A percentile compares a stretch with the other conserved stretches of the same genome.
Evolutionary conservation across 768 basidiomycete species (phyloP).

Genomic region (Lentinula sp.): DNA sequence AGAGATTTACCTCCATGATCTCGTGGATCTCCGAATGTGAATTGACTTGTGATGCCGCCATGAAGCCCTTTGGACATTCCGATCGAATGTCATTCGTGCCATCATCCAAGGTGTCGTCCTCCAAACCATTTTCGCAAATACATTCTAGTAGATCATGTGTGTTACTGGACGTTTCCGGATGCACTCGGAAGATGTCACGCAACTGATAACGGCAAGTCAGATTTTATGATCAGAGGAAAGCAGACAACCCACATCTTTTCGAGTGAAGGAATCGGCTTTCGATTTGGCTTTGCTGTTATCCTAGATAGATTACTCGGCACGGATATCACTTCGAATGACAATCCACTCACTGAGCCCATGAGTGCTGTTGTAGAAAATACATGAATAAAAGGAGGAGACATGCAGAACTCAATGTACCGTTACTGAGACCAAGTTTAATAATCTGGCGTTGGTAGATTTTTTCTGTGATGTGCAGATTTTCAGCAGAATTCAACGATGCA

Average conservation of each 20-base stretch:
- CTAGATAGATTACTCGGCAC: conserved; percentile 8
- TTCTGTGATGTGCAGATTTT: conserved; percentile 37
- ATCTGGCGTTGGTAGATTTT: conserved; percentile 94
- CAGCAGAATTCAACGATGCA: neutral
- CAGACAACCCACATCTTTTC: conserved; percentile 62
- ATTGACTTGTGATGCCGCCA: conserved; percentile 60
- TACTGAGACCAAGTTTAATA: conserved; percentile 86
- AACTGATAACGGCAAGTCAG: conserved; percentile 42
- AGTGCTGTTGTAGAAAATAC: conserved; percentile 37
- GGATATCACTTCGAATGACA: neutral
- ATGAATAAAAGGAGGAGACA: neutral
- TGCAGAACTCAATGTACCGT: conserved; percentile 41
- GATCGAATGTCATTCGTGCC: conserved; percentile 16
- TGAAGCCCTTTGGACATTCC: conserved; percentile 42
- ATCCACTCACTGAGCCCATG: conserved; percentile 56
- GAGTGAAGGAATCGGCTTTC: conserved; percentile 81
- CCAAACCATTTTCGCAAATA: conserved; percentile 39
- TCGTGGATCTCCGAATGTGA: conserved; percentile 29
- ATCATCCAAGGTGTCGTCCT: conserved; percentile 20
- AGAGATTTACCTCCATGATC: conserved; percentile 37
- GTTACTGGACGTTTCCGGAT: conserved; percentile 73
- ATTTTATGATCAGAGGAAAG: neutral
- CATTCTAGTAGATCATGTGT: conserved; percentile 93
- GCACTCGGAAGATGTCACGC: conserved; percentile 87
- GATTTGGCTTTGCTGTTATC: conserved; percentile 38